phyloP scores from a whole-genome alignment of 1,139 yeast species.

The Arxiozyma bovina region DNA sequence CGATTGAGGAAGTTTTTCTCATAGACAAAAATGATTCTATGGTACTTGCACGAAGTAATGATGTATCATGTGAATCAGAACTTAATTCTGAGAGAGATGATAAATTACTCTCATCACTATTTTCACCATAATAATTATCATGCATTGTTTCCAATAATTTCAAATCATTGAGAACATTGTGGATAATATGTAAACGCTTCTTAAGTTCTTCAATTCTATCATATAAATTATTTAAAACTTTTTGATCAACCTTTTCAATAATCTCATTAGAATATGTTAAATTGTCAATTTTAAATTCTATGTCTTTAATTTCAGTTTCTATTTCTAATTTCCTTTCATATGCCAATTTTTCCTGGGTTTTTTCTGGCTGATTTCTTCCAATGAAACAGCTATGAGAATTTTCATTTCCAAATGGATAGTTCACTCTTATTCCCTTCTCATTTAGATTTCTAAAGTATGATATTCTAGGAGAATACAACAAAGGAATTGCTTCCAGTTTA shows the following conservation, averaged over 20 bases:
- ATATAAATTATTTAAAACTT: slow-evolving; percentile 20
- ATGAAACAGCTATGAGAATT: slow-evolving; percentile 57
- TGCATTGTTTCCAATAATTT: slow-evolving; percentile 26
- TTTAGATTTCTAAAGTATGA: slow-evolving; percentile 65
- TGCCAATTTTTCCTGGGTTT: slow-evolving; percentile 42
- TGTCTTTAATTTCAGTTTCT: slow-evolving; percentile 30
- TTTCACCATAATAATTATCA: slow-evolving; percentile 12
- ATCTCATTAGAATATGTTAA: slow-evolving; percentile 8
- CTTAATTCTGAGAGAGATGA: slow-evolving; percentile 6
- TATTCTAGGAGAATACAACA: slow-evolving; percentile 64
- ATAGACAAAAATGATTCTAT: slow-evolving; percentile 31
- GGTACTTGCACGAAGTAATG: slow-evolving; percentile 20
- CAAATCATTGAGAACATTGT: slow-evolving; percentile 31
- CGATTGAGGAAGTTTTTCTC: slow-evolving; percentile 31
- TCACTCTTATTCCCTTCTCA: slow-evolving; percentile 42
- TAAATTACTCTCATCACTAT: slow-evolving; percentile 3
- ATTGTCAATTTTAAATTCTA: slow-evolving; percentile 4
- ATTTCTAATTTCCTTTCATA: slow-evolving; percentile 37
- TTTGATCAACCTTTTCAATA: slow-evolving; percentile 10
- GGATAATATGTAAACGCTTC: slow-evolving; percentile 33
- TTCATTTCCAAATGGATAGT: slow-evolving; percentile 62
- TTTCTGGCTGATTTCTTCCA: slow-evolving; percentile 48
- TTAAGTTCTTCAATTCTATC: slow-evolving; percentile 34
- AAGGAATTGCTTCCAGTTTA: slow-evolving; percentile 50
- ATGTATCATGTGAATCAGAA: slow-evolving; percentile 1